Conservation (phyloP, 352 stramenopile genomes). For the Phytophthora hibernalis region DNA sequence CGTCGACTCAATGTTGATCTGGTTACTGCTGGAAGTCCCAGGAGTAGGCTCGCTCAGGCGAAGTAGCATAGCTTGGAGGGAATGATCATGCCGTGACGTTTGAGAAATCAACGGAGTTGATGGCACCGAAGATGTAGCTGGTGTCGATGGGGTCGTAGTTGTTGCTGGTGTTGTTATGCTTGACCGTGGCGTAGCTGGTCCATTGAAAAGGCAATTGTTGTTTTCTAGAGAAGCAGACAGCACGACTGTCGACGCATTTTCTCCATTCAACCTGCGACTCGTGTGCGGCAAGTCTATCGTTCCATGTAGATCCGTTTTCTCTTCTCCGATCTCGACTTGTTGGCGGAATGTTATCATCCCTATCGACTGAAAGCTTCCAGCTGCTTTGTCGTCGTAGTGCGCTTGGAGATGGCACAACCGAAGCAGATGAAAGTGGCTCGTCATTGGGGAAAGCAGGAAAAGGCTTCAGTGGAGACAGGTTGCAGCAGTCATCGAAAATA, state of each 20-base stretch:
- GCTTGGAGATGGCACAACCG: slow-evolving; percentile 29
- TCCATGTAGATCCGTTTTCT: neutral
- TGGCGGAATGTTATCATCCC: neutral
- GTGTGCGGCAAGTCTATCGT: slow-evolving; percentile 1
- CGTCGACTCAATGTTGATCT: neutral
- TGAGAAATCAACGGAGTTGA: slow-evolving; percentile 1
- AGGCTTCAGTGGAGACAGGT: slow-evolving; percentile 14
- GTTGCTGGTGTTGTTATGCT: slow-evolving; percentile 18
- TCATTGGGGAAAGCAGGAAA: neutral
- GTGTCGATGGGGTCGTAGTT: neutral
- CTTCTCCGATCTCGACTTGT: slow-evolving; percentile 6
- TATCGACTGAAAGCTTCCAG: slow-evolving; percentile 14
- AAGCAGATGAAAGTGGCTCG: slow-evolving; percentile 13
- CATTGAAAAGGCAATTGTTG: slow-evolving; percentile 39
- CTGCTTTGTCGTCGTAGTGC: slow-evolving; percentile 30
- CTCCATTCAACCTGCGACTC: slow-evolving; percentile 19
- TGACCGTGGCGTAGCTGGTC: slow-evolving; percentile 19
- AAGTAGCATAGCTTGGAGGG: neutral
- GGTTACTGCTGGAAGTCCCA: neutral
- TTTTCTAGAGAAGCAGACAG: slow-evolving; percentile 18
- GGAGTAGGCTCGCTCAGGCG: neutral
- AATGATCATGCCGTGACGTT: slow-evolving; percentile 18
- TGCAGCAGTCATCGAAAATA: slow-evolving; percentile 75
- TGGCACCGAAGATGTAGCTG: slow-evolving; percentile 8
- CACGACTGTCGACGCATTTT: slow-evolving; percentile 9